A percentile compares a stretch with the other conserved stretches of the same genome.
Evolutionary conservation across 345 rosid genomes (phyloP).

Genomic region (Lepidium sativum): DNA sequence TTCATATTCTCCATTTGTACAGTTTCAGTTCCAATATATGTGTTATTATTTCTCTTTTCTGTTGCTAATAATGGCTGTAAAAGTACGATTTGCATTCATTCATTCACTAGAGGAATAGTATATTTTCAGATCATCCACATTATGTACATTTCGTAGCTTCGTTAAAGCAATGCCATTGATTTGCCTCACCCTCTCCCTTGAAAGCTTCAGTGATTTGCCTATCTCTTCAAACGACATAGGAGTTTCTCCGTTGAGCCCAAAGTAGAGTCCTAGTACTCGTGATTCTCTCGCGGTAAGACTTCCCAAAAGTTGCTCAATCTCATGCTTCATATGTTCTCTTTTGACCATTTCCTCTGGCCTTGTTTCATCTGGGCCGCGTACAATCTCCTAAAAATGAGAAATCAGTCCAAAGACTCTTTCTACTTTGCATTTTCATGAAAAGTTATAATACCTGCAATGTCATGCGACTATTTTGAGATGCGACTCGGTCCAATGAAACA

Average conservation of each 20-base stretch:
- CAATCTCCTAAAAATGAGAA: constrained; percentile 34
- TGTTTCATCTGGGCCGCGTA: constrained; percentile 42
- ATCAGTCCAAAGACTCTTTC: background rate
- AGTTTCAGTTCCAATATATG: background rate
- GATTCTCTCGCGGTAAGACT: constrained; percentile 38
- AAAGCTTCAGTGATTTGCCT: constrained; percentile 36
- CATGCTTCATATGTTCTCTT: constrained; percentile 30
- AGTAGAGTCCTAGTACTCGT: constrained; percentile 30
- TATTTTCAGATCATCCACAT: constrained; percentile 24
- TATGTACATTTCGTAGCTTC: constrained; percentile 28
- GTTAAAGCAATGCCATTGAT: constrained; percentile 34
- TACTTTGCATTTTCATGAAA: background rate
- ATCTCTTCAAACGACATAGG: constrained; percentile 42
- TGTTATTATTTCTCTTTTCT: background rate
- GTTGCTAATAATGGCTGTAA: background rate
- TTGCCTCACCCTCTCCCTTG: constrained; percentile 49
- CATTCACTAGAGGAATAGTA: constrained; percentile 28
- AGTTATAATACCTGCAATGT: constrained; percentile 35
- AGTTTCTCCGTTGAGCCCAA: constrained; percentile 41
- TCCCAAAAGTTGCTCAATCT: constrained; percentile 26
- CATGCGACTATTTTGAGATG: constrained; percentile 32
- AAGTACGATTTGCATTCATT: background rate
- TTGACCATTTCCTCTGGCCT: constrained; percentile 35
- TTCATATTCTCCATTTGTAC: constrained; percentile 3
- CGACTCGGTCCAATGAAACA: constrained; percentile 34